Conservation (phyloP, 2,329 filamentous ascomycete species). For the Aspergillus tanneri region DNA sequence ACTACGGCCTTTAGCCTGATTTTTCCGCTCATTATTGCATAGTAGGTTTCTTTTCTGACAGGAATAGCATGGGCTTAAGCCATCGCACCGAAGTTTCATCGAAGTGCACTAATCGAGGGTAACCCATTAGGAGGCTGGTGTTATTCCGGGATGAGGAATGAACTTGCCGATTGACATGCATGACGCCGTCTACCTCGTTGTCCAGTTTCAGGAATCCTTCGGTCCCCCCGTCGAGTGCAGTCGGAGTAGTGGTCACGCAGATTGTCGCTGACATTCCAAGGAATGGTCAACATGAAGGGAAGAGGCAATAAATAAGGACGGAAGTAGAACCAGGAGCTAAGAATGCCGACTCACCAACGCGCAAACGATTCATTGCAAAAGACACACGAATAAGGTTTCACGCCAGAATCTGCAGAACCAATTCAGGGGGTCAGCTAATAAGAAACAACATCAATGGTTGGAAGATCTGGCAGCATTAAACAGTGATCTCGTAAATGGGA, state of each 20-base stretch:
- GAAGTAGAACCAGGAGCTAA: slow-evolving; percentile 1
- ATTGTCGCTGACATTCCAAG: slow-evolving; percentile 40
- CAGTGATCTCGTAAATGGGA: neutral
- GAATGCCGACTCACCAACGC: slow-evolving; percentile 39
- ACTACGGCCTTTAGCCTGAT: slow-evolving; percentile 13
- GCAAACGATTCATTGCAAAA: slow-evolving; percentile 49
- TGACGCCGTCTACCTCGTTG: slow-evolving; percentile 48
- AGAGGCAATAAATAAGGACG: neutral
- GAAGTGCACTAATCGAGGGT: slow-evolving; percentile 40
- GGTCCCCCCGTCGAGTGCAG: slow-evolving; percentile 44
- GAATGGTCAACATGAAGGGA: neutral
- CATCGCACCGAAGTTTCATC: slow-evolving; percentile 51
- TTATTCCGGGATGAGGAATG: neutral
- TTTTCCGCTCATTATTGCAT: slow-evolving; percentile 39
- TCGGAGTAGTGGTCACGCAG: slow-evolving; percentile 48
- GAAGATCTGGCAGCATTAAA: neutral
- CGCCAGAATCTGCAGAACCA: slow-evolving; percentile 42
- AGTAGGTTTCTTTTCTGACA: slow-evolving; percentile 45
- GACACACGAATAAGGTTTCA: slow-evolving; percentile 49
- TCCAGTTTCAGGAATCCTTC: slow-evolving; percentile 46
- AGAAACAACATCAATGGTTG: neutral
- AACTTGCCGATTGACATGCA: slow-evolving; percentile 48
- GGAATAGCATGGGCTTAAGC: slow-evolving; percentile 44
- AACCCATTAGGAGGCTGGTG: slow-evolving; percentile 4
- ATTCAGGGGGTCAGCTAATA: slow-evolving; percentile 16